Evolutionary conservation across 176 grass and related monocot species (phyloP).

Genomic region (Sorghum bicolor): DNA sequence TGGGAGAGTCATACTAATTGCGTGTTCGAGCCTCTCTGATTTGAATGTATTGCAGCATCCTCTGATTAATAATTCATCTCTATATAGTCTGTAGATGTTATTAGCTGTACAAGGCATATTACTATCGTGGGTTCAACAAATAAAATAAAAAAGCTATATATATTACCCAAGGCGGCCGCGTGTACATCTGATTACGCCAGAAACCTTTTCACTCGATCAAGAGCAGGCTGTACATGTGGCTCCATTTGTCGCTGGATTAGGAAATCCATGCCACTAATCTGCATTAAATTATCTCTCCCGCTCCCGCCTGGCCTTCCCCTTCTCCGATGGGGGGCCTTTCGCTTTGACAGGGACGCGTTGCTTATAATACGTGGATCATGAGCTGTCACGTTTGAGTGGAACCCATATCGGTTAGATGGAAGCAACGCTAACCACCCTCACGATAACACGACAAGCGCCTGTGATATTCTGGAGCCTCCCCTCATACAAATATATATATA

Average conservation of each 20-base stretch:
- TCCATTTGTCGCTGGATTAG: conserved; percentile 28
- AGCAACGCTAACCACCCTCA: conserved; percentile 53
- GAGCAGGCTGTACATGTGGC: conserved; percentile 29
- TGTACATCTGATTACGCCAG: conserved; percentile 26
- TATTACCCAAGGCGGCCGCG: too few species aligned
- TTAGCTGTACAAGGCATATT: neutral
- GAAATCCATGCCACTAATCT: conserved; percentile 9
- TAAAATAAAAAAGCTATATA: too few species aligned
- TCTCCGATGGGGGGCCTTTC: conserved; percentile 22
- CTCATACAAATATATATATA: neutral
- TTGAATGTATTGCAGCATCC: neutral
- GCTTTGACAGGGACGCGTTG: conserved; percentile 32
- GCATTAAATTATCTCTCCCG: neutral
- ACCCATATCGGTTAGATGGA: conserved; percentile 51
- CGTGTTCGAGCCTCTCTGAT: conserved; percentile 8
- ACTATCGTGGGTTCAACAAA: neutral
- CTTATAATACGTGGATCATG: conserved; percentile 46
- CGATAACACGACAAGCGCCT: conserved; percentile 34
- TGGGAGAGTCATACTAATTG: neutral
- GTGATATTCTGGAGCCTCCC: conserved; percentile 23
- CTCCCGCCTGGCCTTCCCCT: neutral
- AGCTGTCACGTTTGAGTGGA: conserved; percentile 51
- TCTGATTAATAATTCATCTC: neutral
- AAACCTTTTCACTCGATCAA: conserved; percentile 14
- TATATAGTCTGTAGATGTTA: neutral